Evolutionary conservation across 2,329 filamentous ascomycete species (phyloP).

Genomic region (Cryphonectria carpinicola): DNA sequence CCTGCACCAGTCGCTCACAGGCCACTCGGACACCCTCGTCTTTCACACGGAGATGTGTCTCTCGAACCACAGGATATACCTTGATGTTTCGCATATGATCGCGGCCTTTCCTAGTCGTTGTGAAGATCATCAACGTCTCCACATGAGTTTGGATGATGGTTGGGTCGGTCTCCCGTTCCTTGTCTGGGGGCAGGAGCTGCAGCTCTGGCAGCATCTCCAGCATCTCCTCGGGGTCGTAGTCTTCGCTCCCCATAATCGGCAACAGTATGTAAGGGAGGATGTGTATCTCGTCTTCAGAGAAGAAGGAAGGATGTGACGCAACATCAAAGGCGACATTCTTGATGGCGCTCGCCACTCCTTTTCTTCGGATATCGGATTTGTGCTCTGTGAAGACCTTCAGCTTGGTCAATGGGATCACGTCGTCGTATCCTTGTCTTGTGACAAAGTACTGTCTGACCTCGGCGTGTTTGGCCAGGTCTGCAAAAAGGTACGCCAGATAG

Average conservation of each 20-base stretch:
- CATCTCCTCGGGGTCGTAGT: conserved; percentile 85
- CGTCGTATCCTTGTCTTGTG: conserved; percentile 74
- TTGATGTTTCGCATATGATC: conserved; percentile 75
- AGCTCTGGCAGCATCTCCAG: conserved; percentile 87
- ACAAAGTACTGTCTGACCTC: conserved; percentile 78
- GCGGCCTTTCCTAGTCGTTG: conserved; percentile 75
- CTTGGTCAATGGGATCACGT: conserved; percentile 87
- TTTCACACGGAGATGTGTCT: conserved; percentile 78
- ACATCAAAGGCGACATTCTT: conserved; percentile 92
- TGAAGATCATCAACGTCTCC: conserved; percentile 84
- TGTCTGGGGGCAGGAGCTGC: conserved; percentile 87
- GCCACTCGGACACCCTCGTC: conserved; percentile 81
- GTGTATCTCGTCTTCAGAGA: conserved; percentile 74
- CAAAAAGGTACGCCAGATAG: conserved; percentile 92
- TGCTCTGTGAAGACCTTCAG: conserved; percentile 95
- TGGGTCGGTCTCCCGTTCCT: conserved; percentile 77
- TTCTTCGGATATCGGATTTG: conserved; percentile 77
- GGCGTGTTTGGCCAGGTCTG: conserved; percentile 83
- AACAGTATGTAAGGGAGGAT: conserved; percentile 87
- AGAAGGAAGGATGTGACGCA: conserved; percentile 69
- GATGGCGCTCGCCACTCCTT: conserved; percentile 94
- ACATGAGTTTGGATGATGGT: conserved; percentile 84
- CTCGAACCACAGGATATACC: conserved; percentile 87
- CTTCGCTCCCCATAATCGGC: conserved; percentile 85
- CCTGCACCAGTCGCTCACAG: conserved; percentile 87